phyloP scores from a whole-genome alignment of 2,329 filamentous ascomycete genomes.

The Colletotrichum noveboracense region DNA sequence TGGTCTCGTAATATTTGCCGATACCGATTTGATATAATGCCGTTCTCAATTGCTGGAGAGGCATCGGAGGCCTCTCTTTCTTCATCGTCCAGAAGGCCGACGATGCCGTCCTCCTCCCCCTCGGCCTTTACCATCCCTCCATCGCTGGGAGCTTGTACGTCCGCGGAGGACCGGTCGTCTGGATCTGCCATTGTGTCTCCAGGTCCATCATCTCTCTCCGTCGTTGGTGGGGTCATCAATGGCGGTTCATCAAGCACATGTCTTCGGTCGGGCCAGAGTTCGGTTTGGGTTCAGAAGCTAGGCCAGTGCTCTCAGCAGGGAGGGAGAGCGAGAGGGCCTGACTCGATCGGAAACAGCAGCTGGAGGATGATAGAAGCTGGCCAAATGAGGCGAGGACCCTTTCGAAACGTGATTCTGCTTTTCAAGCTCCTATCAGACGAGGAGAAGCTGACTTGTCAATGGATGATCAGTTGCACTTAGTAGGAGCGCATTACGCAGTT shows the following conservation, averaged over 20 bases:
- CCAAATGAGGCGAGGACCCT: background rate
- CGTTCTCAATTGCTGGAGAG: constrained; percentile 34
- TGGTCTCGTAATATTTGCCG: constrained; percentile 49
- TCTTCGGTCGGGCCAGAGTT: constrained; percentile 14
- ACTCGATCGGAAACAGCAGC: background rate
- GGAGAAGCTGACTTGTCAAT: background rate
- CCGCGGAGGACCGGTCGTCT: constrained; percentile 47
- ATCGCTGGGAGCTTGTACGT: constrained; percentile 45
- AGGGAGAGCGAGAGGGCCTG: background rate
- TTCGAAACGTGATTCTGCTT: background rate
- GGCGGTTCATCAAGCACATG: constrained; percentile 22
- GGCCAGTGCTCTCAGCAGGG: background rate
- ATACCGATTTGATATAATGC: constrained; percentile 46
- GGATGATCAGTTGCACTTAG: background rate
- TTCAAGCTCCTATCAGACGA: constrained; percentile 7
- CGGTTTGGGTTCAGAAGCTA: constrained; percentile 7
- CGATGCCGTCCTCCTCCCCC: constrained; percentile 38
- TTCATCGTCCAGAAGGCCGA: constrained; percentile 41
- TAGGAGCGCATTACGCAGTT: constrained; percentile 19
- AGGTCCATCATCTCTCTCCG: constrained; percentile 38
- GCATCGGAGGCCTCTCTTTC: constrained; percentile 25
- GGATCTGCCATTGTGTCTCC: constrained; percentile 52
- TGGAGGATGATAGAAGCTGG: background rate
- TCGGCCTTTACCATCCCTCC: constrained; percentile 47
- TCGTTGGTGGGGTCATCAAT: constrained; percentile 22